phyloP scores from a whole-genome alignment of 345 rosid species.

The Cardamine chenopodiifolia region DNA sequence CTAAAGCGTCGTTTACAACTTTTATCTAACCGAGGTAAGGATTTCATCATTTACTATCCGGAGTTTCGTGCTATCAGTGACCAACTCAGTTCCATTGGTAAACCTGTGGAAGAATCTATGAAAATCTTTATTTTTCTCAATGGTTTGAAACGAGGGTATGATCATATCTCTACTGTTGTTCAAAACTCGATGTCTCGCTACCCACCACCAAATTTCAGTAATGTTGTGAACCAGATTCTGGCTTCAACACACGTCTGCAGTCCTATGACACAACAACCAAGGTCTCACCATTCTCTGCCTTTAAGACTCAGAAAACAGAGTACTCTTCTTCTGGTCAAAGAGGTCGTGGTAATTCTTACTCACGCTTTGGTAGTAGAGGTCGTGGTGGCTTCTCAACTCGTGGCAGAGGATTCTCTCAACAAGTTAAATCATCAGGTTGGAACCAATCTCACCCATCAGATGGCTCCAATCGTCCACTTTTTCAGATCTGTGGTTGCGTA shows the following conservation, averaged over 20 bases:
- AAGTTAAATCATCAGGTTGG: no score
- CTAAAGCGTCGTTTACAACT: not conserved
- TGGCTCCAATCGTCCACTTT: no score
- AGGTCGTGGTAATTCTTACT: no score
- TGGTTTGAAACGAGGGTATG: not conserved
- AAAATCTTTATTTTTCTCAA: not conserved
- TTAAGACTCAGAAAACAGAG: not conserved
- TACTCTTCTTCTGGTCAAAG: no score
- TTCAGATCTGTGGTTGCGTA: no score
- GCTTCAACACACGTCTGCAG: rapidly evolving
- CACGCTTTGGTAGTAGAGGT: no score
- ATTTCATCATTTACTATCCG: not conserved
- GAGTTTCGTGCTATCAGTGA: not conserved
- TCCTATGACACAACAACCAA: rapidly evolving
- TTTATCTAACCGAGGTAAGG: not conserved
- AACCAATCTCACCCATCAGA: no score
- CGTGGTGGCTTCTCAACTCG: no score
- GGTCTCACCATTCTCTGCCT: not conserved
- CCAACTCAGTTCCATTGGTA: not conserved
- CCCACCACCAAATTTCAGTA: not conserved
- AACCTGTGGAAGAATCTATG: not conserved
- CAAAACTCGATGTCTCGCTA: not conserved
- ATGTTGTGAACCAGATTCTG: not conserved
- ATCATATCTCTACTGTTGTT: not conserved
- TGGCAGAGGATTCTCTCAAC: no score